Evolutionary conservation across 2,329 filamentous ascomycete genomes (phyloP), one percentile per base, ranked within the genome.

Genomic region (Aspergillus terreus): DNA sequence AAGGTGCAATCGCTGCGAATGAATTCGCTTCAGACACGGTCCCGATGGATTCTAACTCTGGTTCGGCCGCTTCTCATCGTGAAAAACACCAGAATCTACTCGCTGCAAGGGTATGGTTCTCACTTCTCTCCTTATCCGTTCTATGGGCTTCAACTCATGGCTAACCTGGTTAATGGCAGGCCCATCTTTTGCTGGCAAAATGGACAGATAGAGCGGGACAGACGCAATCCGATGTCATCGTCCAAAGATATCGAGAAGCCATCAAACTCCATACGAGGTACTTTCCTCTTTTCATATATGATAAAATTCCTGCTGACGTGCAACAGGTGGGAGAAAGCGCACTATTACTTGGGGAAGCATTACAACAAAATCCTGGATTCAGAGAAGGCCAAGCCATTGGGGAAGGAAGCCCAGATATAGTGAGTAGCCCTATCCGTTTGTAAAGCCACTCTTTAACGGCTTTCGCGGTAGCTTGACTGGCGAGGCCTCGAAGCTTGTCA

Each of bases 121-220:
- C 10, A 10, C 23, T 10, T 12, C 15, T 12, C 32, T 38, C 19
- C 14, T 5, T 33, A 12, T 25, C 15, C 15, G 35, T 15, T 6
- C 35, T 23, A 49, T 9, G 11, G 12, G 27, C 25, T 17, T 10
- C 19, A 6, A 46, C 19, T 47, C 30, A 44, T 49, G 27, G 40
- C 58, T 60, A 48, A 52, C 48, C 12, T 40, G 9, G n/a, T n/a
- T 38, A 12, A 15, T 38, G 35, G n/a, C 14, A 90, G 68, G 92
- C 94, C 21, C 86, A 95, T 65, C 78, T 99, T 7, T 78, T 97
- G 33, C 82, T 96, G 23, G 94, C 94, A 11, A 97, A 96, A 68
- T 99, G 95, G 95, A 85, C 96, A 25, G 95, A 97, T 65, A 86
- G 82, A 50, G 89, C 92, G n/a, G 94, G 94, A 4, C 92, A 97